Evolutionary conservation across 225 moss, liverwort and hornwort genomes (phyloP), one percentile per base, ranked within the genome.

Genomic region (Neckera pumila): DNA sequence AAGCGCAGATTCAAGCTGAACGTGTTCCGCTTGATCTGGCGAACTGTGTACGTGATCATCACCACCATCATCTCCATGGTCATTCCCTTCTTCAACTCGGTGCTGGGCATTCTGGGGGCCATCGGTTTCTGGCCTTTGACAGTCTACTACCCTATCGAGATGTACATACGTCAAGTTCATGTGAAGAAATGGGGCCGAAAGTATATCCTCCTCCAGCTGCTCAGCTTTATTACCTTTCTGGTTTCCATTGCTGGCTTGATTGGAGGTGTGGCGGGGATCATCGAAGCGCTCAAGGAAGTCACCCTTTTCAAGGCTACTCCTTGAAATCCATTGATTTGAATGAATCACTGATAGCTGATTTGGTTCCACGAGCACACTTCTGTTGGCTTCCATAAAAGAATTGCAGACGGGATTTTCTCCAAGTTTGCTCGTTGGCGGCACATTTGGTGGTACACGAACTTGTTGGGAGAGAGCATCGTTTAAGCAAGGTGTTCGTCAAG

Each of bases 101-200:
- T 96, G 23, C 63, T 96, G 82, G 97, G 95, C 47, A 94, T 96
- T 43, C 19, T 98, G 4, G 97, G 97, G 59, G 95, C 97, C 57
- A 16, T 95, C 17, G 94, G 88, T 26, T 98, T 98, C 86, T 96
- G 96, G 95, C 97, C 96, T 18, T 87, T 98, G 43, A 96, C 95
- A 17, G 95, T 96, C 2, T 95, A 94, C 71, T 96, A 74, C 75
- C 96, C 97, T 3, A 54, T 96, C 3, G 88, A 91, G 72, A 96
- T 96, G 95, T 96, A 96, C 82, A 92, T 95, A 6, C 84, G 51
- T 7, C 95, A 96, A 59, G 75, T 76, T 10, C 63, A 92, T 10
- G 40, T 95, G 45, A 81, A 86, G 38, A 71, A 56, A 16, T 87
- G 93, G 92, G 60, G 93, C 70, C 75, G 61, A 10, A 87, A 87